Percentiles rank a stretch among this genome's conserved stretches.
Conservation (phyloP, 2,329 filamentous ascomycete species). For the Magnaporthiopsis incrustans region DNA sequence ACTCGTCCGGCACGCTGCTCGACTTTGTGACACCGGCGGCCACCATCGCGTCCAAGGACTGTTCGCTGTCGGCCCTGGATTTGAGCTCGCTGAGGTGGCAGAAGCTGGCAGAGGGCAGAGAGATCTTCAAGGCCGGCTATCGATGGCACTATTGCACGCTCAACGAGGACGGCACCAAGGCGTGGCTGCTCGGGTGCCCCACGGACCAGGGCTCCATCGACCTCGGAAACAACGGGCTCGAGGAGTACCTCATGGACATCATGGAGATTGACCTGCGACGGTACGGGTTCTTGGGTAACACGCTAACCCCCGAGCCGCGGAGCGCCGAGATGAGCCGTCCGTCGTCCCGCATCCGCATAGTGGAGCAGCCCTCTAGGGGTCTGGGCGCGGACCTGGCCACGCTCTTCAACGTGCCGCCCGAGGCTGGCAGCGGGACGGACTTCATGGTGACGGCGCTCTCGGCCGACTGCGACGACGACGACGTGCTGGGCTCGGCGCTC, state of each 20-base stretch:
- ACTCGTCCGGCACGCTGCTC: constrained; percentile 83
- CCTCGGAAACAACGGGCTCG: constrained; percentile 61
- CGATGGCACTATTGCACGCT: constrained; percentile 98
- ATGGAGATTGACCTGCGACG: constrained; percentile 87
- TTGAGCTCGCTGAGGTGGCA: constrained; percentile 86
- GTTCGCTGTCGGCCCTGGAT: constrained; percentile 83
- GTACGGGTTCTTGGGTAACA: constrained; percentile 84
- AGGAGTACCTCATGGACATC: constrained; percentile 91
- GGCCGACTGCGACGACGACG: constrained; percentile 68
- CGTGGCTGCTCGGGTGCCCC: constrained; percentile 90
- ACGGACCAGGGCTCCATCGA: constrained; percentile 61
- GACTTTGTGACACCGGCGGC: constrained; percentile 92
- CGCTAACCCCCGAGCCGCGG: constrained; percentile 48
- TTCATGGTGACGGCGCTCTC: constrained; percentile 84
- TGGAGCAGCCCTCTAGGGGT: constrained; percentile 51
- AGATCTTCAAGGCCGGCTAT: constrained; percentile 87
- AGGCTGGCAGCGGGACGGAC: constrained; percentile 79
- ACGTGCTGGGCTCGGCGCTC: constrained; percentile 45
- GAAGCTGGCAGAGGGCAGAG: constrained; percentile 85
- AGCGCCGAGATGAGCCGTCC: constrained; percentile 34
- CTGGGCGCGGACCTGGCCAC: constrained; percentile 80
- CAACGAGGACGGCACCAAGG: constrained; percentile 90
- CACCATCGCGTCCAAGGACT: constrained; percentile 78
- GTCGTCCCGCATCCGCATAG: constrained; percentile 35
- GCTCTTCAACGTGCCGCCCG: constrained; percentile 79